Conservation (phyloP, 1,284 basidiomycete species). For the Naganishia liquefaciens region DNA sequence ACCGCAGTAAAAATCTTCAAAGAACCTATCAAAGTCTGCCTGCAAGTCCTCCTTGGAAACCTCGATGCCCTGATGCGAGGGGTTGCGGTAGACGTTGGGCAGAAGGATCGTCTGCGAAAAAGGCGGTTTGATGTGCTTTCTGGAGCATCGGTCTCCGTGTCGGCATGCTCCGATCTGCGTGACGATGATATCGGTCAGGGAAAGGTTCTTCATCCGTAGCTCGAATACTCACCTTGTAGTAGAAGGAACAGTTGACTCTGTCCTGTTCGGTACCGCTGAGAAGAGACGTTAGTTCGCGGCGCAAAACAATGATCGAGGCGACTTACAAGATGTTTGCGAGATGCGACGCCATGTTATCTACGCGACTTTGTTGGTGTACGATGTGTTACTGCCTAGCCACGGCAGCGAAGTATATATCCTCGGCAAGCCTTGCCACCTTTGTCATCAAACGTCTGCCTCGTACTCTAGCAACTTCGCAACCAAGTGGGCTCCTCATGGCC, state of each 20-base stretch:
- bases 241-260: constrained; percentile 55
- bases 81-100: constrained; percentile 99
- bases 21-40: constrained; percentile 95
- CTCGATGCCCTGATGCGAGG: constrained; percentile 77
- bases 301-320: not conserved
- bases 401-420: not conserved
- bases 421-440: constrained; percentile 9
- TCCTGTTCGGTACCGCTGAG: constrained; percentile 54
- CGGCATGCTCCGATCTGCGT: constrained; percentile 50
- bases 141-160: constrained; percentile 54
- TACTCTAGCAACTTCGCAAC: constrained; percentile 6
- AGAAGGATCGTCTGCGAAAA: constrained; percentile 97
- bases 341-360: constrained; percentile 48
- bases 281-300: not conserved
- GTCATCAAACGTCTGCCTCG: not conserved
- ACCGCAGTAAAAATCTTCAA: constrained; percentile 87
- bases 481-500: not conserved
- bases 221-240: constrained; percentile 44
- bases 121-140: constrained; percentile 96
- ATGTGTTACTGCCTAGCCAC: not conserved
- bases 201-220: too few relatives aligned
- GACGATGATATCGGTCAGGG: not conserved
- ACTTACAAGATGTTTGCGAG: constrained; percentile 54
- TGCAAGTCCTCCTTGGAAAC: constrained; percentile 69
- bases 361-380: not conserved